Conservation (phyloP, 2,329 filamentous ascomycete genomes). For the Alternaria brassicae region DNA sequence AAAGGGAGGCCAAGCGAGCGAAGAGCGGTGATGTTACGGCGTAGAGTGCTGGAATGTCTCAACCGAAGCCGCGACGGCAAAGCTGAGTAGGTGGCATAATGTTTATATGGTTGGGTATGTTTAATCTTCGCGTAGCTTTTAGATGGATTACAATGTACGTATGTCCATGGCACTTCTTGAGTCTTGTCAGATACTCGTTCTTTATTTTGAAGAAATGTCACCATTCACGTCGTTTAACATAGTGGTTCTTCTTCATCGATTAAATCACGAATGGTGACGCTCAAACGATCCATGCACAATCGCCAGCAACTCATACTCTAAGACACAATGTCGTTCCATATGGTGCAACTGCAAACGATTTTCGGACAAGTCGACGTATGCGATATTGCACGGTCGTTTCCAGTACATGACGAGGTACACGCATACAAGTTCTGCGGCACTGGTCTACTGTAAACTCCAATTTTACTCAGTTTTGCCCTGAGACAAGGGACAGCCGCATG, state of each 20-base stretch:
- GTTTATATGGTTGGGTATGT: neutral
- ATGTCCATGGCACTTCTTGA: neutral
- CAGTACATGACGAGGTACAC: too few species aligned
- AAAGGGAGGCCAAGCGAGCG: slow-evolving; percentile 44
- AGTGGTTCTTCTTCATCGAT: too few species aligned
- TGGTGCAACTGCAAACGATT: too few species aligned
- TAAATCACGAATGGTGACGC: too few species aligned
- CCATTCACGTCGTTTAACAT: neutral
- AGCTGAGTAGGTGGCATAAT: slow-evolving; percentile 2
- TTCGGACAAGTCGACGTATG: too few species aligned
- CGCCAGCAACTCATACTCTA: too few species aligned
- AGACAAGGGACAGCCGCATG: neutral
- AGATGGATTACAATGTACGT: neutral
- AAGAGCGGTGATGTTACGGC: slow-evolving; percentile 33
- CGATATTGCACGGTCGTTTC: too few species aligned
- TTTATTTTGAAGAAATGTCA: neutral
- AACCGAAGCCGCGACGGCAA: neutral
- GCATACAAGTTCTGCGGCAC: too few species aligned
- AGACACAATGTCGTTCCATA: too few species aligned
- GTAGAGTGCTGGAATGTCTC: slow-evolving; percentile 3
- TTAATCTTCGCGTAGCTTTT: neutral
- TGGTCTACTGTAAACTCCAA: too few species aligned
- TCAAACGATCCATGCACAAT: too few species aligned
- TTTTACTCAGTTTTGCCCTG: too few species aligned
- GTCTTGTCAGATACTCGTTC: neutral